These are phyloP conservation scores for Penicillium psychrosexuale DNA, from an alignment of 2,329 filamentous ascomycete species.

Conservation along the genomic window DNA sequence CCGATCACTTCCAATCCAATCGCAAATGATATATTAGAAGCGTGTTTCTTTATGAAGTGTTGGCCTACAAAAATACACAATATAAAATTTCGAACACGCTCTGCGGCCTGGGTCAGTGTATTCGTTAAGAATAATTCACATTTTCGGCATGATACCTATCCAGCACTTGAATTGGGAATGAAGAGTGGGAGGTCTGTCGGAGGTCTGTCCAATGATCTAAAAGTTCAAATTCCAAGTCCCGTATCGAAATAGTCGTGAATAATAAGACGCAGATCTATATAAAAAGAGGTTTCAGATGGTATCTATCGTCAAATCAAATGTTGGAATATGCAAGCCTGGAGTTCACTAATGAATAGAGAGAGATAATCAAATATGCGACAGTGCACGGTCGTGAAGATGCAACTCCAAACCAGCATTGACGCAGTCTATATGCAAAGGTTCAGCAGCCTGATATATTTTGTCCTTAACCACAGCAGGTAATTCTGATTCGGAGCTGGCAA, in stretches of 20 bases:
- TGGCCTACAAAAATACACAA: not conserved
- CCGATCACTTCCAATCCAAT: not conserved
- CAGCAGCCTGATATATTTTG: slow-evolving; percentile 23
- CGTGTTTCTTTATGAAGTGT: not conserved
- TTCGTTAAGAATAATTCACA: too few species aligned
- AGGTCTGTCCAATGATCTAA: not conserved
- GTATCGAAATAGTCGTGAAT: not conserved
- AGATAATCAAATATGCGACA: not conserved
- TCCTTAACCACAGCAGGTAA: slow-evolving; percentile 18
- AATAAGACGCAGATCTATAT: not conserved
- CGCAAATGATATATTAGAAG: not conserved
- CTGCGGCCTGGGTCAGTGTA: not conserved
- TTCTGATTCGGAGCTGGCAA: not conserved
- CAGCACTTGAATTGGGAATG: not conserved
- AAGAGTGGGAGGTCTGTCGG: not conserved
- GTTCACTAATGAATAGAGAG: not conserved
- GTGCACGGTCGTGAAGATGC: slow-evolving; percentile 25
- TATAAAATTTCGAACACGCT: not conserved
- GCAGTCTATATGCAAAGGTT: slow-evolving; percentile 24
- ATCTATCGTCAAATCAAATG: slow-evolving; percentile 4
- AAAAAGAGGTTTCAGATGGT: not conserved
- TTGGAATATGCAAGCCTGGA: not conserved
- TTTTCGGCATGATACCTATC: not conserved
- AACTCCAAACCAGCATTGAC: slow-evolving; percentile 21
- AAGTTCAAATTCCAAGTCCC: not conserved